Percentiles rank a stretch among this genome's conserved stretches.
These are phyloP conservation scores for Trichoderma orchidacearum DNA, from an alignment of 495 filamentous ascomycete genomes.

Conservation along the genomic window DNA sequence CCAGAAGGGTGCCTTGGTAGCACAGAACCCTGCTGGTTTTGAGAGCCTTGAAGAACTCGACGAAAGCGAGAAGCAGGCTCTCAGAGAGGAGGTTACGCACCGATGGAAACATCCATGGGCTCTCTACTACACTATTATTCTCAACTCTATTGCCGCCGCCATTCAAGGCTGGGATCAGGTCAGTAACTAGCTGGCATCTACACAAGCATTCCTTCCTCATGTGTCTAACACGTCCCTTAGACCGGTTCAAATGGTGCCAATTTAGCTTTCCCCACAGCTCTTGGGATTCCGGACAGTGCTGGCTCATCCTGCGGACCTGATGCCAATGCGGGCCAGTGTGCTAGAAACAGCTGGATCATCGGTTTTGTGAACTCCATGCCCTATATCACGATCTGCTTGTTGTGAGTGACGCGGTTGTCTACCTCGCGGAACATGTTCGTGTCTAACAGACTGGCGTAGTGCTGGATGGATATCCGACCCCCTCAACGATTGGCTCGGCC, in stretches of 20 bases:
- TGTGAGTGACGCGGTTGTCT: neutral
- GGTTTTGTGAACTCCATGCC: slow-evolving; percentile 31
- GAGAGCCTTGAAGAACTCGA: neutral
- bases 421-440: no score
- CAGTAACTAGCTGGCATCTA: neutral
- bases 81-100: neutral
- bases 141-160: neutral
- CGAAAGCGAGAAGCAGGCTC: neutral
- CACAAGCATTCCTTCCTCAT: neutral
- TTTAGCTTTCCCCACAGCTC: neutral
- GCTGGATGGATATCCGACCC: slow-evolving; percentile 37
- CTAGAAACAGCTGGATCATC: slow-evolving; percentile 15
- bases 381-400: slow-evolving; percentile 17
- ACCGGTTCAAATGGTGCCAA: neutral
- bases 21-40: neutral
- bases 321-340: neutral
- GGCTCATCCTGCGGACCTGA: neutral
- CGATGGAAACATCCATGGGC: neutral
- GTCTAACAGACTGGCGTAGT: slow-evolving; percentile 10
- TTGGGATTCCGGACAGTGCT: neutral
- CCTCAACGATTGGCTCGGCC: slow-evolving; percentile 45
- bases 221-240: neutral
- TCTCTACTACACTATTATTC: neutral
- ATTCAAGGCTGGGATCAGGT: neutral
- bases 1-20: neutral